Conservation (phyloP, 1,139 yeast genomes). For the Hemisphaericaspora xylofermentans region DNA sequence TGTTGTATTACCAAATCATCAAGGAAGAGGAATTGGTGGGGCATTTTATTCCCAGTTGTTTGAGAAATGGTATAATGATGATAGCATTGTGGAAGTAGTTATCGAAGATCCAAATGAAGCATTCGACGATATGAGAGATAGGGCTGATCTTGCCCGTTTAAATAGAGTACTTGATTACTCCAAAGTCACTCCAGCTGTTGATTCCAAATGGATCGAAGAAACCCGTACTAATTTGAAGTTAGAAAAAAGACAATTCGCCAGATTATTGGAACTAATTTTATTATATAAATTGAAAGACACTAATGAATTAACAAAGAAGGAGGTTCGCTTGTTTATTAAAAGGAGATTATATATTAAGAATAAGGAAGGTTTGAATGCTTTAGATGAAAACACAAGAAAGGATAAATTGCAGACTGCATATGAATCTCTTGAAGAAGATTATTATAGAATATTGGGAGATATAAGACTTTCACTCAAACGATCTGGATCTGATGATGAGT, state of each 20-base stretch:
- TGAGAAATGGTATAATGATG: slow-evolving; percentile 54
- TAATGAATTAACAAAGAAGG: slow-evolving; percentile 30
- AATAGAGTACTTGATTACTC: slow-evolving; percentile 21
- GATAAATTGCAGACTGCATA: slow-evolving; percentile 80
- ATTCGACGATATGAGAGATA: slow-evolving; percentile 87
- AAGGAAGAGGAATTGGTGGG: slow-evolving; percentile 69
- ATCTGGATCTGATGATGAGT: slow-evolving; percentile 5
- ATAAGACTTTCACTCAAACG: slow-evolving; percentile 23
- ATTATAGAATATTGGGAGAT: slow-evolving; percentile 51
- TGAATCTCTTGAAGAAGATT: slow-evolving; percentile 65
- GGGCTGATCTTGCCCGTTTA: slow-evolving; percentile 68
- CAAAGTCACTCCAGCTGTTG: slow-evolving; percentile 25
- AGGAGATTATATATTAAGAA: slow-evolving; percentile 73
- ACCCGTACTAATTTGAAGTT: slow-evolving; percentile 51
- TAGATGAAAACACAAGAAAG: slow-evolving; percentile 59
- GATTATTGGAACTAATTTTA: slow-evolving; percentile 75
- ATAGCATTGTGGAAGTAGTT: slow-evolving; percentile 66
- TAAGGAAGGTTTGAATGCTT: slow-evolving; percentile 67
- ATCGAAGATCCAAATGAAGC: slow-evolving; percentile 95
- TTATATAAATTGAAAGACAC: slow-evolving; percentile 42
- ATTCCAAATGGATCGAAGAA: slow-evolving; percentile 44
- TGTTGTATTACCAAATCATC: slow-evolving; percentile 77
- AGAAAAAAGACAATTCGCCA: slow-evolving; percentile 73
- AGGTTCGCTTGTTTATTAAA: slow-evolving; percentile 64
- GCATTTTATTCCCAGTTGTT: slow-evolving; percentile 58